Evolutionary conservation across 768 basidiomycete species (phyloP).

Genomic region (Macrolepiota albuminosa): DNA sequence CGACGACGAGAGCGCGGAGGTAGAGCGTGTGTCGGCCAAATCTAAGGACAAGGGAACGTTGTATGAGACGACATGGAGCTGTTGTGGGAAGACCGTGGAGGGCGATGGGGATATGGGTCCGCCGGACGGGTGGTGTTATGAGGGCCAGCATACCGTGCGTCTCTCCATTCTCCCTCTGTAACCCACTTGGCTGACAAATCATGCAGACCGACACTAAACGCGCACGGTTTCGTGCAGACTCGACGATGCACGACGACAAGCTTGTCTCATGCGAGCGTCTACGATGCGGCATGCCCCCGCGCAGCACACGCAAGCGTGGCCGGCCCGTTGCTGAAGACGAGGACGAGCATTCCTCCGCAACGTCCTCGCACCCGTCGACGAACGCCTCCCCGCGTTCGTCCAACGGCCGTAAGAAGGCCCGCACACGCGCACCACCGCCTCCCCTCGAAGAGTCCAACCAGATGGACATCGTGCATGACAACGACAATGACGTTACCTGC

Average conservation of each 20-base stretch:
- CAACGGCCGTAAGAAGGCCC: slow-evolving; percentile 19
- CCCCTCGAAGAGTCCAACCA: slow-evolving; percentile 1
- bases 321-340: slow-evolving; percentile 16
- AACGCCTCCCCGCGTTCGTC: slow-evolving; percentile 15
- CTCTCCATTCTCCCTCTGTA: no score
- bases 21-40: slow-evolving; percentile 47
- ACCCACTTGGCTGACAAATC: no score
- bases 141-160: no score
- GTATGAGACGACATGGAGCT: slow-evolving; percentile 58
- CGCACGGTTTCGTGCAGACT: no score
- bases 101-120: slow-evolving; percentile 25
- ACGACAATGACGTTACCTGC: neutral
- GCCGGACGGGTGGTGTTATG: no score
- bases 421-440: neutral
- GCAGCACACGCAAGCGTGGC: slow-evolving; percentile 26
- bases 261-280: no score
- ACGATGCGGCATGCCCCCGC: slow-evolving; percentile 29
- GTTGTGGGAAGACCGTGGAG: slow-evolving; percentile 67
- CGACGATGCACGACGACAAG: no score
- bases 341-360: slow-evolving; percentile 4
- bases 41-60: slow-evolving; percentile 10
- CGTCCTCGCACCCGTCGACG: slow-evolving; percentile 9
- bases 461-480: slow-evolving; percentile 15
- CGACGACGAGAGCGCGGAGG: slow-evolving; percentile 77
- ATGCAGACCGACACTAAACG: no score